phyloP scores from a whole-genome alignment of 805 yeast species.

The Millerago galiae region DNA sequence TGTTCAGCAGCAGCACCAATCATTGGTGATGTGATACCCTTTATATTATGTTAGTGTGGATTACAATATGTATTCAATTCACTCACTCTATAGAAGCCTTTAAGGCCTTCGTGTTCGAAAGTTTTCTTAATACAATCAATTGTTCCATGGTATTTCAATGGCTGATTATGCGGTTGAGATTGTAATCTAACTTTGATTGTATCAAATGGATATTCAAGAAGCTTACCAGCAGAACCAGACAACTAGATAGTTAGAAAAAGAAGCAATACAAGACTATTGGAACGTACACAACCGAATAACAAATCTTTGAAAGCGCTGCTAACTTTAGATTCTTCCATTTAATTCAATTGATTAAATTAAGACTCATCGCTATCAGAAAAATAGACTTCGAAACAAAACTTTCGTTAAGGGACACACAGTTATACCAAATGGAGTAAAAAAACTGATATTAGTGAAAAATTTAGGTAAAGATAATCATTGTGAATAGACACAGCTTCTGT shows the following conservation, averaged over 20 bases:
- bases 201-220: constrained; percentile 88
- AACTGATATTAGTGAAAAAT: no score
- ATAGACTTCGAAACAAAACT: no score
- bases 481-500: no score
- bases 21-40: constrained; percentile 73
- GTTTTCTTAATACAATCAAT: constrained; percentile 60
- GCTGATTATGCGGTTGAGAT: constrained; percentile 53
- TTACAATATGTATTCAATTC: background rate
- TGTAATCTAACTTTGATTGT: constrained; percentile 85
- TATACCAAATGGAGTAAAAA: no score
- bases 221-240: constrained; percentile 78
- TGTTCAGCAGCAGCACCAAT: constrained; percentile 89
- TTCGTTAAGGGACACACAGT: no score
- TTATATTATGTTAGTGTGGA: background rate
- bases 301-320: constrained; percentile 3
- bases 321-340: background rate
- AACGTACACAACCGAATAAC: constrained; percentile 6
- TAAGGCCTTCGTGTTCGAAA: constrained; percentile 59
- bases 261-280: background rate
- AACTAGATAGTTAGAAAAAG: constrained; percentile 22
- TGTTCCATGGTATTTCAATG: constrained; percentile 50
- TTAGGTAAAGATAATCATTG: no score
- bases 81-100: constrained; percentile 62
- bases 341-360: no score
- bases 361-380: no score